phyloP scores from a whole-genome alignment of 2,329 filamentous ascomycete genomes.

The Aaosphaeria arxii region DNA sequence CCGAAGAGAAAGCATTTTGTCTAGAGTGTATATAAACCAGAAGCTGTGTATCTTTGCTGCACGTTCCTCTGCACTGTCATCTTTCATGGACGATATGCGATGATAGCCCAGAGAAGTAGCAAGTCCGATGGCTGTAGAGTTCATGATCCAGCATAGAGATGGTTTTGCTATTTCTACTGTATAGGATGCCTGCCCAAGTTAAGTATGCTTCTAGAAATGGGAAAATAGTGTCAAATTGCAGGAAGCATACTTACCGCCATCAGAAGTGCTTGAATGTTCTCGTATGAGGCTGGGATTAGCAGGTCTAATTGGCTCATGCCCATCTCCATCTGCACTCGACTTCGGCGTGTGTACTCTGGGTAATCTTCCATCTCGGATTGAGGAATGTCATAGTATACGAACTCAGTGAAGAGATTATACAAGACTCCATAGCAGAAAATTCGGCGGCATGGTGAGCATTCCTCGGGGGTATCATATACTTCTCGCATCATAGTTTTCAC shows the following conservation, averaged over 20 bases:
- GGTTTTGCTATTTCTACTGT: slow-evolving; percentile 35
- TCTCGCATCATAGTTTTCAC: slow-evolving; percentile 23
- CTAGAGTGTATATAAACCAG: slow-evolving; percentile 38
- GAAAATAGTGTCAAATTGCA: background rate
- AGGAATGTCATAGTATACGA: slow-evolving; percentile 13
- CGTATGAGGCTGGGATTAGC: slow-evolving; percentile 30
- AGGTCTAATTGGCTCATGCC: slow-evolving; percentile 31
- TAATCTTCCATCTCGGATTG: slow-evolving; percentile 9
- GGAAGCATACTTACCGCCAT: slow-evolving; percentile 15
- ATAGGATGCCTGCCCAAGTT: slow-evolving; percentile 14
- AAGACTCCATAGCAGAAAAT: slow-evolving; percentile 28
- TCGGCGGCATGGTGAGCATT: slow-evolving; percentile 18
- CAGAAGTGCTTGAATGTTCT: slow-evolving; percentile 35
- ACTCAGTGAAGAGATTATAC: slow-evolving; percentile 28
- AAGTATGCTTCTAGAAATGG: background rate
- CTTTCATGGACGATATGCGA: slow-evolving; percentile 30
- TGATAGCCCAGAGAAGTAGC: slow-evolving; percentile 36
- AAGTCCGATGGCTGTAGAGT: slow-evolving; percentile 27
- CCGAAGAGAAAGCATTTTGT: slow-evolving; percentile 38
- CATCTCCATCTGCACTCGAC: slow-evolving; percentile 45
- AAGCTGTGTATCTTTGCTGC: slow-evolving; percentile 30
- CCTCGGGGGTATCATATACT: slow-evolving; percentile 16
- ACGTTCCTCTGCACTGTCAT: slow-evolving; percentile 27
- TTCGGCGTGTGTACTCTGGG: slow-evolving; percentile 29
- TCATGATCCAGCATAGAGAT: slow-evolving; percentile 32